phyloP scores from a whole-genome alignment of 208 protist species.

The Tritrichomonas foetus region DNA sequence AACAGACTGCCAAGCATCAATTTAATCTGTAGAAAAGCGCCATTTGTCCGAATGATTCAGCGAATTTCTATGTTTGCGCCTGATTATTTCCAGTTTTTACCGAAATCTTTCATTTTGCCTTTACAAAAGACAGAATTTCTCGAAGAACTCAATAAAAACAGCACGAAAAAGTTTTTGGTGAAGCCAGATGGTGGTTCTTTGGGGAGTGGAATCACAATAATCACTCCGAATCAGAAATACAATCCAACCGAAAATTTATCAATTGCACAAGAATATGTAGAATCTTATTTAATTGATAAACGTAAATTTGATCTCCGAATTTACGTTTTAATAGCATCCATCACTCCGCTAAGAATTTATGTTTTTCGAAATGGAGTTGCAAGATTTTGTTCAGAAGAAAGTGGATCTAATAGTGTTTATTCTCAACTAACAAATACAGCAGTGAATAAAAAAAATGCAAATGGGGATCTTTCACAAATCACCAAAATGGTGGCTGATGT shows the following conservation, averaged over 20 bases:
- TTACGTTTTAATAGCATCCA: neutral
- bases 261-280: constrained; percentile 30
- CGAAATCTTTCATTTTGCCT: neutral
- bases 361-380: neutral
- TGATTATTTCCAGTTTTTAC: neutral
- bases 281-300: neutral
- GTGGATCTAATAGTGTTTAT: neutral
- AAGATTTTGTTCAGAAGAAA: constrained; percentile 23
- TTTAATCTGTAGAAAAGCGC: neutral
- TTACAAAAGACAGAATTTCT: neutral
- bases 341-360: neutral
- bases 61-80: neutral
- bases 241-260: neutral
- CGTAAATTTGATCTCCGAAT: constrained; percentile 14
- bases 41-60: neutral
- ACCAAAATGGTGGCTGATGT: neutral
- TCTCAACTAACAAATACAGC: constrained; percentile 30
- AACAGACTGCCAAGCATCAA: neutral
- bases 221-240: neutral
- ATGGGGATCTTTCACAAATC: neutral
- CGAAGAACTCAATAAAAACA: neutral
- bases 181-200: constrained; percentile 19
- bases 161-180: neutral
- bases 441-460: neutral
- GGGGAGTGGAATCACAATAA: neutral